Evolutionary conservation across 805 yeast species (phyloP).

Genomic region (Saccharomyces mikatae): DNA sequence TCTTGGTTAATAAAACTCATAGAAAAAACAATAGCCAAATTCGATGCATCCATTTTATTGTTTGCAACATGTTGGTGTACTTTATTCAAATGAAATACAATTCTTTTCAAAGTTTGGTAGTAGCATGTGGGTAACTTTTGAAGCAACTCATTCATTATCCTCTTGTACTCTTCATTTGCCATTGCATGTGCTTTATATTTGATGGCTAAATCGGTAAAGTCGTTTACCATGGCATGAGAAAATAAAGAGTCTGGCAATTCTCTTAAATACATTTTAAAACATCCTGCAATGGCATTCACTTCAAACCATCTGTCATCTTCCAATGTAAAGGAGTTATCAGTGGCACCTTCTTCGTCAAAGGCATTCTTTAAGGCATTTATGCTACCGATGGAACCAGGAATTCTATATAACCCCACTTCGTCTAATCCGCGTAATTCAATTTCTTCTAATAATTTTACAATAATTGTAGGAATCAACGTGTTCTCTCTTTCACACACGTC

Average conservation of each 20-base stretch:
- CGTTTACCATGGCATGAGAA: conserved; percentile 55
- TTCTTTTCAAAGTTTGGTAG: conserved; percentile 56
- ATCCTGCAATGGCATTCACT: conserved; percentile 79
- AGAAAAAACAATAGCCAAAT: conserved; percentile 81
- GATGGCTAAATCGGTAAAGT: conserved; percentile 37
- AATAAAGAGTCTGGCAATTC: conserved; percentile 82
- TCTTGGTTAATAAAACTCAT: conserved; percentile 49
- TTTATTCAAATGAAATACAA: conserved; percentile 60
- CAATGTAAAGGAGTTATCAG: conserved; percentile 37
- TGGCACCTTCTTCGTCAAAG: conserved; percentile 41
- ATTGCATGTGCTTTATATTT: conserved; percentile 16
- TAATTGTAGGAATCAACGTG: conserved; percentile 53
- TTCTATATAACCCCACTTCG: conserved; percentile 84
- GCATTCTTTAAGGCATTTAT: conserved; percentile 46
- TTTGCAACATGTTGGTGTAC: conserved; percentile 57
- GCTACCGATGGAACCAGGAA: conserved; percentile 55
- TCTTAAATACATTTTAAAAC: conserved; percentile 74
- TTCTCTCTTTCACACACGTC: conserved; percentile 69
- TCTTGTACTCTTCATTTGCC: conserved; percentile 19
- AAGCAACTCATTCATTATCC: conserved; percentile 27
- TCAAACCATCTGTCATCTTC: conserved; percentile 61
- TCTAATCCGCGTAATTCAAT: conserved; percentile 83
- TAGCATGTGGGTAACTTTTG: conserved; percentile 53
- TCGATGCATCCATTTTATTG: conserved; percentile 84
- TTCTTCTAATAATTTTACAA: conserved; percentile 57